These are phyloP conservation scores for Cladosporium oxysporum DNA, from an alignment of 2,329 filamentous ascomycete genomes.

Conservation along the genomic window DNA sequence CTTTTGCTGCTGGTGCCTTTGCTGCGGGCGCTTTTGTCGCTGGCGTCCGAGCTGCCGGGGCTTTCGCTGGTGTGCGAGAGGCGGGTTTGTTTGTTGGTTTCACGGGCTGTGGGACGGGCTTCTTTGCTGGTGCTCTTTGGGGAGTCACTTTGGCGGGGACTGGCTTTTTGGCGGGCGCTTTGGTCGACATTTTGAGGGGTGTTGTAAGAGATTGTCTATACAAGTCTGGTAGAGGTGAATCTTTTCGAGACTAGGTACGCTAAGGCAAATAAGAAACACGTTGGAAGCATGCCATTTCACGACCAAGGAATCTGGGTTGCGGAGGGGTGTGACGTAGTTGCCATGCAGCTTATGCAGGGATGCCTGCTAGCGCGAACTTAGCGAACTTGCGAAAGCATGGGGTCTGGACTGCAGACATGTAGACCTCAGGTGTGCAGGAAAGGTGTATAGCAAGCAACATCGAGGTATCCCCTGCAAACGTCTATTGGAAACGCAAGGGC, in stretches of 20 bases:
- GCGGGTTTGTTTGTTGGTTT: slow-evolving; percentile 17
- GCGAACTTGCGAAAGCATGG: background rate
- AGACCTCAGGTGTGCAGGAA: background rate
- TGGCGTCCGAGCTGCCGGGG: slow-evolving; percentile 5
- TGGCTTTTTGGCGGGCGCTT: slow-evolving; percentile 21
- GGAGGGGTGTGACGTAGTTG: background rate
- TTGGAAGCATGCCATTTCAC: background rate
- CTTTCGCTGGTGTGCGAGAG: slow-evolving; percentile 12
- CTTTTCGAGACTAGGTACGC: background rate
- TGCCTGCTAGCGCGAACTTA: background rate
- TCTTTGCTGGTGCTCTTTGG: slow-evolving; percentile 15
- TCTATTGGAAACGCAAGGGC: background rate
- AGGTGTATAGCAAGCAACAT: background rate
- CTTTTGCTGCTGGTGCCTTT: slow-evolving; percentile 22
- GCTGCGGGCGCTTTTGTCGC: slow-evolving; percentile 21
- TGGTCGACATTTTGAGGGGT: slow-evolving; percentile 19
- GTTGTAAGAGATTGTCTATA: background rate
- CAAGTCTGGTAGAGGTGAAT: background rate
- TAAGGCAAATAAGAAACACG: background rate
- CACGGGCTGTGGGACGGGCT: slow-evolving; percentile 18
- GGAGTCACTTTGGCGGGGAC: slow-evolving; percentile 10
- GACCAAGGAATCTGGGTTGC: background rate
- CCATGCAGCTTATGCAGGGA: slow-evolving; percentile 1
- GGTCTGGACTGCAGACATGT: slow-evolving; percentile 7
- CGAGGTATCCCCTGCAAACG: background rate